Base-by-base conservation (phyloP, 106 monocot species). In the Amphibolis antarctica region DNA sequence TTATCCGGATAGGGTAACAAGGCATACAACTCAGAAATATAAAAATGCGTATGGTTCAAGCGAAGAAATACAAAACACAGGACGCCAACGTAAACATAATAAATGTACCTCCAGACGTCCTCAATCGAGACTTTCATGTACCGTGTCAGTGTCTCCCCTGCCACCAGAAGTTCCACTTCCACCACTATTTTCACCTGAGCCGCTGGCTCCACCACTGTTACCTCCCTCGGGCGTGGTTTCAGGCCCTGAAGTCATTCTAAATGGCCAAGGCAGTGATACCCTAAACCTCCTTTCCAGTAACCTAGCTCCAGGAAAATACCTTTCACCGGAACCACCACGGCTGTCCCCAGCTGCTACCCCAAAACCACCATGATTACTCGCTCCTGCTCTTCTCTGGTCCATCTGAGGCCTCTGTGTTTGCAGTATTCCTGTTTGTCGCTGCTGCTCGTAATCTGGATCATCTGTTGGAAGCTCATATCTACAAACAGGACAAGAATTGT, bases 401-500 rank as follows among this genome's bases (percentile, higher is more conserved):
- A 13, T 12, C 25, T 27, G 56, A 57, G 7, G 29, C 29, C 25
- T 3, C 27, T 25, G 43, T n/a, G 31, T 12, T 19, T 14, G 6
- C 17, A 11, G 9, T 11, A 22, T 20, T 5, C 10, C 19, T 36
- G 22, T 15, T 4, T 55, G 24, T 54, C 44, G 67, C 45, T 60
- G 60, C n/a, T 69, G 71, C 72, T 92, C 92, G 29, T 92, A 92
- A 20, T 92, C 92, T 5, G 60, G 57, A 52, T 92, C 92, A 67
- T 92, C 86, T 0, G 92, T 92, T 0, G 77, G 86, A 53, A 86
- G 65, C 65, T 86, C 92, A 36, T 68, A 86, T 28, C 86, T 71
- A 58, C 92, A 92, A 7, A 92, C 84, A 0, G 92, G 92, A 59
- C 92, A 92, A 1, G 92, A 86, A 47, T 92, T 92, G 55, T 86